Percentiles rank a stretch among this genome's conserved stretches.
Conservation (phyloP, 75 land plant genomes). For the Pinus albicaulis region DNA sequence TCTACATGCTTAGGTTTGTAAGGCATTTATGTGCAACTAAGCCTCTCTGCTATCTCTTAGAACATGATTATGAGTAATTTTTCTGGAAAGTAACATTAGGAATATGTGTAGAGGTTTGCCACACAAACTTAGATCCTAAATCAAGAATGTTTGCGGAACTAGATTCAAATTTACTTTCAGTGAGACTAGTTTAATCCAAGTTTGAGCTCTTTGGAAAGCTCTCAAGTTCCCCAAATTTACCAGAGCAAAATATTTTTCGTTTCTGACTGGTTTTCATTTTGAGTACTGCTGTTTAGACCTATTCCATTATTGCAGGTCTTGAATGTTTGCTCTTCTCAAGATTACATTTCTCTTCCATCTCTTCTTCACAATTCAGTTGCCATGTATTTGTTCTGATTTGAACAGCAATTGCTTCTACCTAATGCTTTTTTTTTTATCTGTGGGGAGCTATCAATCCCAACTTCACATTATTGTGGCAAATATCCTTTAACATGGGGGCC, state of each 20-base stretch:
- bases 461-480: too few species aligned
- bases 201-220: background rate
- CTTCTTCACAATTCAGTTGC: background rate
- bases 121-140: background rate
- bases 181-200: background rate
- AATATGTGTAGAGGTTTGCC: background rate
- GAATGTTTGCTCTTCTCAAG: background rate
- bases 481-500: too few species aligned
- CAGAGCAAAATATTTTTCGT: background rate
- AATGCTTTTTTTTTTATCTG: too few species aligned
- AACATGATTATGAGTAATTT: background rate
- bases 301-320: background rate
- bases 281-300: background rate
- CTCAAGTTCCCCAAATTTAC: background rate
- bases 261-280: background rate
- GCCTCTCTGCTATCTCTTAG: background rate
- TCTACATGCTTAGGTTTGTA: too few species aligned
- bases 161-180: background rate
- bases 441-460: too few species aligned
- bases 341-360: background rate
- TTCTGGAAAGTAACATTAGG: background rate
- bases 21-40: too few species aligned
- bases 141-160: background rate
- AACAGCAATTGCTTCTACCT: background rate
- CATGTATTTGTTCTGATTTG: background rate